These are phyloP conservation scores for Lachancea quebecensis DNA, from an alignment of 805 yeast genomes.

Conservation along the genomic window DNA sequence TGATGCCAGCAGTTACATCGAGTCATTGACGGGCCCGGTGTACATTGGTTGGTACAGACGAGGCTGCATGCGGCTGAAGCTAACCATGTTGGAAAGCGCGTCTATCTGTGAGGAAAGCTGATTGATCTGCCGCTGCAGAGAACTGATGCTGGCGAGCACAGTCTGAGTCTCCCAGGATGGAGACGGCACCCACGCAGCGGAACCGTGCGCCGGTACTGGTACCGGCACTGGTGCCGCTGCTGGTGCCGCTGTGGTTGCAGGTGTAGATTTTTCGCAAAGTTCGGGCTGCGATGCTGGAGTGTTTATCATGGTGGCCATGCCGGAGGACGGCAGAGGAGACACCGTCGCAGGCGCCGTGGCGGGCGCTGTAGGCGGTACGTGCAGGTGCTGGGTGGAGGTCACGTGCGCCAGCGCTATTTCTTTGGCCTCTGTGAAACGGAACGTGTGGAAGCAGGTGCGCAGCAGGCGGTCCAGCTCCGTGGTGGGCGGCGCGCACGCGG, in stretches of 20 bases:
- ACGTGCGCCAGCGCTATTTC: background rate
- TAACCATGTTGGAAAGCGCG: background rate
- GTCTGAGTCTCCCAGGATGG: constrained; percentile 1
- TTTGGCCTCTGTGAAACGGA: constrained; percentile 2
- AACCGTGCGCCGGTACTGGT: background rate
- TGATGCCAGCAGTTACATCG: too few relatives aligned
- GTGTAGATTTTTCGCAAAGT: background rate
- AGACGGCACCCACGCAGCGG: background rate
- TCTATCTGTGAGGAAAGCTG: constrained; percentile 1
- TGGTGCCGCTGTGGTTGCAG: background rate
- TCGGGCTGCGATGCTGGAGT: background rate
- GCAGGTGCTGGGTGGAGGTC: background rate
- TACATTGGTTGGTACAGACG: background rate
- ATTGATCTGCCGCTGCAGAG: constrained; percentile 3
- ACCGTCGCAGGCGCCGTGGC: background rate
- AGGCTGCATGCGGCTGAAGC: background rate
- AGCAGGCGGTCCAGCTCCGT: constrained; percentile 2
- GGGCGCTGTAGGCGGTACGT: background rate
- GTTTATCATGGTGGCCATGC: background rate
- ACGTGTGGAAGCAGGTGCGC: background rate
- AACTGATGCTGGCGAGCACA: background rate
- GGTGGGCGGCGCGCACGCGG: constrained; percentile 1
- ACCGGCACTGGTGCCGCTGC: background rate
- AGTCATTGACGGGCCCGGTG: background rate
- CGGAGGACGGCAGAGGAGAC: background rate